Conservation (phyloP, 176 grass and related monocot species). For the Miscanthus lutarioriparius region DNA sequence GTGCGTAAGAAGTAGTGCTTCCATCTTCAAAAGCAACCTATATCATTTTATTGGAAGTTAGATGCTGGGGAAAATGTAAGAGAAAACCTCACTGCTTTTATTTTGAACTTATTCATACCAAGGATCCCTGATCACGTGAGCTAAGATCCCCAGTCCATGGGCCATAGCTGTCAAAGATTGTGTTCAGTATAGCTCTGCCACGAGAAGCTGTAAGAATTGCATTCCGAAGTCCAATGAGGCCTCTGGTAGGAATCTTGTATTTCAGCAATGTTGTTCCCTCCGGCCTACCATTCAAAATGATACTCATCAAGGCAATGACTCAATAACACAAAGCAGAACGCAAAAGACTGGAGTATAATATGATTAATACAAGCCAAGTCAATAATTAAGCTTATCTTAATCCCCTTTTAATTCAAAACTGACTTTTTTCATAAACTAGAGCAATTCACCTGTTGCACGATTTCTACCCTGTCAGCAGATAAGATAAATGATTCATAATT, state of each 20-base stretch:
- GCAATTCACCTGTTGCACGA: not conserved
- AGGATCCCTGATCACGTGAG: conserved; percentile 82
- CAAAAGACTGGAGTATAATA: not conserved
- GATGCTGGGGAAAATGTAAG: conserved; percentile 9
- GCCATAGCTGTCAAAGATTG: conserved; percentile 94
- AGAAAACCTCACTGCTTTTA: conserved; percentile 26
- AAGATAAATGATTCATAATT: not conserved
- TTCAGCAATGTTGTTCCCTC: conserved; percentile 83
- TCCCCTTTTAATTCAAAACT: not conserved
- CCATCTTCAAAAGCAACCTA: conserved; percentile 97
- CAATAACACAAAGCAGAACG: conserved; percentile 9
- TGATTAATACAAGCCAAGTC: not conserved
- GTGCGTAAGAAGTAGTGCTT: conserved; percentile 83
- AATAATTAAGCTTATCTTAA: not conserved
- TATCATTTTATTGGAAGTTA: conserved; percentile 35
- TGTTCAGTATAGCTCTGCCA: conserved; percentile 83
- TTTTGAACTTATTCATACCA: conserved; percentile 62
- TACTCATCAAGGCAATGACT: conserved; percentile 17
- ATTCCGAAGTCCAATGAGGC: conserved; percentile 94
- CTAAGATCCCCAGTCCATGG: conserved; percentile 76
- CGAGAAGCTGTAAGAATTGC: conserved; percentile 88
- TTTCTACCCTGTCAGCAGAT: not conserved
- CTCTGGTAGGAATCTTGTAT: conserved; percentile 97
- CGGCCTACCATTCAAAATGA: conserved; percentile 49
- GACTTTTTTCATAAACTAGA: not conserved